Evolutionary conservation across 192 early-diverging fungal genomes (phyloP).

Genomic region (Chytriomyces sp.): DNA sequence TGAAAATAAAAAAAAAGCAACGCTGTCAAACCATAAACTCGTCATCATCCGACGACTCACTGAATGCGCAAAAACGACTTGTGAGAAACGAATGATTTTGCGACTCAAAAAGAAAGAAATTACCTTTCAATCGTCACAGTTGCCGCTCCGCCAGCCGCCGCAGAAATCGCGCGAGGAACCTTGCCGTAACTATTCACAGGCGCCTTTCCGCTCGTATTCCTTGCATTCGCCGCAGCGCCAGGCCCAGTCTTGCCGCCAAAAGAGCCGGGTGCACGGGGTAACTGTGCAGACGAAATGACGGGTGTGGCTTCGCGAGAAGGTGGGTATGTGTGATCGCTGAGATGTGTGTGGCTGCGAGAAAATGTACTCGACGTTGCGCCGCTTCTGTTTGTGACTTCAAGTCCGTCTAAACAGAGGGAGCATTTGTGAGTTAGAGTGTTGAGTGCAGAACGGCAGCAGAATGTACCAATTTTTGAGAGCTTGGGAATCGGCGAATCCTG

Average conservation of each 20-base stretch:
- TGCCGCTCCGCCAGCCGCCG: background rate
- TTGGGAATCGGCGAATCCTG: background rate
- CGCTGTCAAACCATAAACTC: background rate
- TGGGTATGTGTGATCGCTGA: slow-evolving; percentile 4
- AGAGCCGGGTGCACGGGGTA: background rate
- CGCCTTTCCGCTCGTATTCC: slow-evolving; percentile 7
- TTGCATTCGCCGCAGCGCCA: background rate
- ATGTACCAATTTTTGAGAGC: slow-evolving; percentile 7
- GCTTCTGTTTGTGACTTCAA: background rate
- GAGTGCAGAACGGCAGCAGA: background rate
- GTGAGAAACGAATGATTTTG: background rate
- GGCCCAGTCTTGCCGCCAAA: slow-evolving; percentile 38
- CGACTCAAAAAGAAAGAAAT: background rate
- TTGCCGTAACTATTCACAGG: slow-evolving; percentile 26
- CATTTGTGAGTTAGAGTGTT: background rate
- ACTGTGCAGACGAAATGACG: background rate
- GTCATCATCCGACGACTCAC: background rate
- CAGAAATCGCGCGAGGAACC: slow-evolving; percentile 21
- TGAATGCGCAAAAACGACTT: background rate
- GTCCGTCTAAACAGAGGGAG: background rate
- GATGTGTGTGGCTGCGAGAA: background rate
- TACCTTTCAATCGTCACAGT: background rate
- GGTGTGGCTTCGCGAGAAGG: slow-evolving; percentile 1
- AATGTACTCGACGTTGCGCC: background rate
- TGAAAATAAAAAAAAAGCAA: background rate